phyloP scores from a whole-genome alignment of 2,329 filamentous ascomycete genomes.

The Raffaelea arxii region DNA sequence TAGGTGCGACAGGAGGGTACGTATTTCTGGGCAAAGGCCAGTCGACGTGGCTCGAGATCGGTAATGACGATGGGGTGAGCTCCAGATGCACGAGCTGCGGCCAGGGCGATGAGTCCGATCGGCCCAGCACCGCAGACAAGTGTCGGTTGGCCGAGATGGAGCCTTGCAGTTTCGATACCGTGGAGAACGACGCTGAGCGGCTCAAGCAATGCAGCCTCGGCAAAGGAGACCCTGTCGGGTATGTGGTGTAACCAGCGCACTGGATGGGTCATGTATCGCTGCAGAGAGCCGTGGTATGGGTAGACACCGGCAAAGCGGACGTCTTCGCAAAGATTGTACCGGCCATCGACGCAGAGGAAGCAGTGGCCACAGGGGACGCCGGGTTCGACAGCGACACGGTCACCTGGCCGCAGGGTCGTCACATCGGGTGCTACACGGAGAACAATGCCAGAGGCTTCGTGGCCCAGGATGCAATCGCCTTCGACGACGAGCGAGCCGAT shows the following conservation, averaged over 20 bases:
- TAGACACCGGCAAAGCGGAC: conserved; percentile 91
- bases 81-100: conserved; percentile 49
- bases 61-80: conserved; percentile 56
- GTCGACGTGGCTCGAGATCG: conserved; percentile 45
- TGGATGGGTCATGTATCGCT: conserved; percentile 74
- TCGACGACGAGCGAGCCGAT: conserved; percentile 79
- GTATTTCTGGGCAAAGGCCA: conserved; percentile 48
- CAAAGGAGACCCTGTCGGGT: conserved; percentile 45
- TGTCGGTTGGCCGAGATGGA: conserved; percentile 44
- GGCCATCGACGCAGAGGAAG: conserved; percentile 64
- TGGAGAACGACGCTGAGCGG: conserved; percentile 55
- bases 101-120: conserved; percentile 58
- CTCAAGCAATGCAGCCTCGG: conserved; percentile 53
- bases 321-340: conserved; percentile 83
- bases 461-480: conserved; percentile 69
- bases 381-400: conserved; percentile 83
- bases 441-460: conserved; percentile 66
- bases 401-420: conserved; percentile 55
- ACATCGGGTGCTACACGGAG: conserved; percentile 59
- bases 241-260: conserved; percentile 17
- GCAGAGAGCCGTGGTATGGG: conserved; percentile 77
- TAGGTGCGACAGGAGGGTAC: conserved; percentile 46
- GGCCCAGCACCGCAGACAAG: conserved; percentile 62
- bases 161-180: conserved; percentile 41
- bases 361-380: conserved; percentile 78